phyloP scores from a whole-genome alignment of 2,329 filamentous ascomycete species.

The Exophiala sideris region DNA sequence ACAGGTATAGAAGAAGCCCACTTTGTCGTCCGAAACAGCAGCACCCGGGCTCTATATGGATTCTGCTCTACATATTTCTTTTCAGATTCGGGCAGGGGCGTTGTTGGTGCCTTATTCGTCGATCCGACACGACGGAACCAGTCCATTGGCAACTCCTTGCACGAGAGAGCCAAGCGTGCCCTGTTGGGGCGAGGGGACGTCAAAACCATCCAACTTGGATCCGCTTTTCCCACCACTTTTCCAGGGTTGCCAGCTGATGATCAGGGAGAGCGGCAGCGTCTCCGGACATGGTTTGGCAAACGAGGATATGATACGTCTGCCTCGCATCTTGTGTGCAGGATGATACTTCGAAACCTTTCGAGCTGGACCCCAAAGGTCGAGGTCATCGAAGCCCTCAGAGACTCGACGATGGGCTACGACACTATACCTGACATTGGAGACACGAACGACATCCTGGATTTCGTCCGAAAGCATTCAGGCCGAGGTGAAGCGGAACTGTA shows the following conservation, averaged over 20 bases:
- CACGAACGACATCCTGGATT: not conserved
- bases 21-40: conserved; percentile 90
- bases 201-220: conserved; percentile 74
- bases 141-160: conserved; percentile 83
- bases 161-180: conserved; percentile 75
- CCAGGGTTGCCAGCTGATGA: conserved; percentile 72
- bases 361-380: not conserved
- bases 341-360: not conserved
- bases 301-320: conserved; percentile 75
- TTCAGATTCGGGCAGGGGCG: conserved; percentile 63
- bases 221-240: conserved; percentile 72
- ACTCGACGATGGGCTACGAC: not conserved
- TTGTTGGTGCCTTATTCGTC: conserved; percentile 82
- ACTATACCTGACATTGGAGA: not conserved
- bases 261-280: conserved; percentile 55
- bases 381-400: not conserved
- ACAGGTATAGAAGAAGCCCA: conserved; percentile 74
- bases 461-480: conserved; percentile 27
- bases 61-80: conserved; percentile 87
- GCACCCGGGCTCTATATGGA: conserved; percentile 82
- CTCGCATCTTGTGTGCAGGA: not conserved
- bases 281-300: conserved; percentile 75
- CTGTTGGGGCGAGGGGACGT: conserved; percentile 68
- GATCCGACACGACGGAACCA: conserved; percentile 80
- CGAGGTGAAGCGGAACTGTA: not conserved